These are phyloP conservation scores for Leccinum subfulvum DNA, from an alignment of 1,284 basidiomycete genomes.

Conservation along the genomic window DNA sequence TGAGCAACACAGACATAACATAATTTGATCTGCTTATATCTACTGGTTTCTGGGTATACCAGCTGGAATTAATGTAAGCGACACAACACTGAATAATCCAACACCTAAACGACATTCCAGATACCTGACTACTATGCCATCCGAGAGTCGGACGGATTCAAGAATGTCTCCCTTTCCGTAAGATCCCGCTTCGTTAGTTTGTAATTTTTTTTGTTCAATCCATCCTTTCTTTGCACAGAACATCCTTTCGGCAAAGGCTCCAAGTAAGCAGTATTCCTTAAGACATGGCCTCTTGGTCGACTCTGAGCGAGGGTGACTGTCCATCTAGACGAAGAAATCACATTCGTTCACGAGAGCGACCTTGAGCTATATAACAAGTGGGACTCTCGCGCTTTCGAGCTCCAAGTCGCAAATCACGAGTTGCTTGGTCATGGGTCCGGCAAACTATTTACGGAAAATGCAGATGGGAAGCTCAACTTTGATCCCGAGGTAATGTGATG, in stretches of 20 bases:
- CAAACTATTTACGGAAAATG: conserved; percentile 73
- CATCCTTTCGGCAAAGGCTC: conserved; percentile 81
- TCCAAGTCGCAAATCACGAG: conserved; percentile 86
- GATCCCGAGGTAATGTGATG: conserved; percentile 54
- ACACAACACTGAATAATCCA: not conserved
- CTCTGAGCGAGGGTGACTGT: not conserved
- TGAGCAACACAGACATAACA: conserved; percentile 29
- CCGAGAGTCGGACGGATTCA: conserved; percentile 77
- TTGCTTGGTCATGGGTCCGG: conserved; percentile 79
- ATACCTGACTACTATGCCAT: conserved; percentile 83
- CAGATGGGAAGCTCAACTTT: conserved; percentile 78
- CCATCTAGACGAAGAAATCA: conserved; percentile 64
- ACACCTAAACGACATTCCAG: conserved; percentile 33
- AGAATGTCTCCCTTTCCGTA: conserved; percentile 77
- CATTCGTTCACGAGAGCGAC: conserved; percentile 78
- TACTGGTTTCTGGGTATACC: conserved; percentile 59
- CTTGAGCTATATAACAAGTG: conserved; percentile 69
- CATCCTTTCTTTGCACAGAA: conserved; percentile 44
- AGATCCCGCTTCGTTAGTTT: conserved; percentile 21
- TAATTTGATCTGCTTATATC: not conserved
- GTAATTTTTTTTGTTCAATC: not conserved
- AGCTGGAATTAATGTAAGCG: conserved; percentile 73
- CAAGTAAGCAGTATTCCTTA: conserved; percentile 44
- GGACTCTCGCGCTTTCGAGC: conserved; percentile 75
- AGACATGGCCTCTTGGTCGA: not conserved